Evolutionary conservation across 352 stramenopile genomes (phyloP).

Genomic region (Peronospora belbahrii): DNA sequence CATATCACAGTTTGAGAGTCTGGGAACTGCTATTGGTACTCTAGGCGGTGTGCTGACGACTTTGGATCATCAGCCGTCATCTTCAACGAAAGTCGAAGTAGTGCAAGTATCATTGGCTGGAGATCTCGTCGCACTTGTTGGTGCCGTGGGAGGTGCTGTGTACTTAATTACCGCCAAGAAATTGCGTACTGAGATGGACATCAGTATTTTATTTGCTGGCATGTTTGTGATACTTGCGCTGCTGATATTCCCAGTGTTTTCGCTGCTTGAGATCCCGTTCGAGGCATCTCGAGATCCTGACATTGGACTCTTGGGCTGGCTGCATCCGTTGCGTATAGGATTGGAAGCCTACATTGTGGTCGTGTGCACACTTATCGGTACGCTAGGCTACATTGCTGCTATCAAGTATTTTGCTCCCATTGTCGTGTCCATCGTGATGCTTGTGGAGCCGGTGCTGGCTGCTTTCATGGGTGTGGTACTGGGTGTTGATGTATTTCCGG

Average conservation of each 20-base stretch:
- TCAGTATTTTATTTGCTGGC: conserved; percentile 51
- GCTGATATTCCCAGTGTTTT: conserved; percentile 62
- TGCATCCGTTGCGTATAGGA: conserved; percentile 50
- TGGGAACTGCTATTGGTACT: conserved; percentile 71
- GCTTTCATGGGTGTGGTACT: conserved; percentile 64
- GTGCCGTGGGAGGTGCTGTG: conserved; percentile 59
- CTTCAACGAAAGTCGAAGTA: conserved; percentile 17
- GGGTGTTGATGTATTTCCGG: conserved; percentile 71
- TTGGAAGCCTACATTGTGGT: conserved; percentile 81
- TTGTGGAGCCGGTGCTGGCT: conserved; percentile 82
- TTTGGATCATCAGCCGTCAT: conserved; percentile 41
- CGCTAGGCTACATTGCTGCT: conserved; percentile 77
- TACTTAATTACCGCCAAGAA: conserved; percentile 73
- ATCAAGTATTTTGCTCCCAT: conserved; percentile 91
- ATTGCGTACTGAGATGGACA: conserved; percentile 57
- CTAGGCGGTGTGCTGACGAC: conserved; percentile 68
- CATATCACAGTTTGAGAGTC: conserved; percentile 66
- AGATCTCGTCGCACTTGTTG: conserved; percentile 68
- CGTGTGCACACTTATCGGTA: conserved; percentile 81
- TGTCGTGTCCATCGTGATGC: conserved; percentile 83
- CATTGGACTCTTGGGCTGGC: conserved; percentile 83
- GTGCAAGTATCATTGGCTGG: conserved; percentile 46
- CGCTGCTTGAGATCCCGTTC: conserved; percentile 49
- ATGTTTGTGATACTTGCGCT: conserved; percentile 65
- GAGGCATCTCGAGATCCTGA: conserved; percentile 60